Conservation (phyloP, 352 stramenopile species). For the Phytophthora tentaculata region DNA sequence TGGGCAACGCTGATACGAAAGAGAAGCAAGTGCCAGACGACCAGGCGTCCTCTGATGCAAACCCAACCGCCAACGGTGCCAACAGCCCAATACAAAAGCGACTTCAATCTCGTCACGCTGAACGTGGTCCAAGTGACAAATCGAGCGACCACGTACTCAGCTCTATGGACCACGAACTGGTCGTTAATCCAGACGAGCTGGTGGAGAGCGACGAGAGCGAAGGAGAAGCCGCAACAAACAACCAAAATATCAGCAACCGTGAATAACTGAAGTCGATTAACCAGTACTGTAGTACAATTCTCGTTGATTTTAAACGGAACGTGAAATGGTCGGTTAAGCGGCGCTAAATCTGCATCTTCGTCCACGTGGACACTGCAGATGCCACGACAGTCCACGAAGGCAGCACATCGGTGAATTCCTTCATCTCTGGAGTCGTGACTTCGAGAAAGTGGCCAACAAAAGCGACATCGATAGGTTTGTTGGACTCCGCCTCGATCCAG, state of each 20-base stretch:
- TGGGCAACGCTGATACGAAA: slow-evolving; percentile 5
- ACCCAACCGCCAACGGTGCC: background rate
- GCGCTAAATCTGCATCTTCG: slow-evolving; percentile 57
- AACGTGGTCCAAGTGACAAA: slow-evolving; percentile 21
- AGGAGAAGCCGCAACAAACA: slow-evolving; percentile 11
- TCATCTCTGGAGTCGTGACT: slow-evolving; percentile 52
- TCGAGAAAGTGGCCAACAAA: slow-evolving; percentile 79
- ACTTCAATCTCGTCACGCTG: slow-evolving; percentile 16
- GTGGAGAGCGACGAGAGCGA: slow-evolving; percentile 38
- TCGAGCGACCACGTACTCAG: slow-evolving; percentile 20
- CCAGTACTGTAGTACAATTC: background rate
- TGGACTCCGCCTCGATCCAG: slow-evolving; percentile 72
- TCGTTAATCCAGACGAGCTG: slow-evolving; percentile 39
- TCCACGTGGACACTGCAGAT: slow-evolving; percentile 66
- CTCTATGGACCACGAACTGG: slow-evolving; percentile 22
- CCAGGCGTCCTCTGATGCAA: background rate
- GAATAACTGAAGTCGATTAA: background rate
- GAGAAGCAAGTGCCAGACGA: slow-evolving; percentile 5
- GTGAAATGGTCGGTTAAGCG: background rate
- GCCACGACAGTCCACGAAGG: slow-evolving; percentile 56
- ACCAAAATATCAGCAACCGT: slow-evolving; percentile 4
- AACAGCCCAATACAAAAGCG: slow-evolving; percentile 14
- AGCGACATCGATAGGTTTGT: slow-evolving; percentile 56
- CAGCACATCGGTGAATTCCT: slow-evolving; percentile 47
- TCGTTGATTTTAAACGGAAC: background rate